phyloP scores from a whole-genome alignment of 1,284 basidiomycete species.

The Melanopsichium pennsylvanicum region DNA sequence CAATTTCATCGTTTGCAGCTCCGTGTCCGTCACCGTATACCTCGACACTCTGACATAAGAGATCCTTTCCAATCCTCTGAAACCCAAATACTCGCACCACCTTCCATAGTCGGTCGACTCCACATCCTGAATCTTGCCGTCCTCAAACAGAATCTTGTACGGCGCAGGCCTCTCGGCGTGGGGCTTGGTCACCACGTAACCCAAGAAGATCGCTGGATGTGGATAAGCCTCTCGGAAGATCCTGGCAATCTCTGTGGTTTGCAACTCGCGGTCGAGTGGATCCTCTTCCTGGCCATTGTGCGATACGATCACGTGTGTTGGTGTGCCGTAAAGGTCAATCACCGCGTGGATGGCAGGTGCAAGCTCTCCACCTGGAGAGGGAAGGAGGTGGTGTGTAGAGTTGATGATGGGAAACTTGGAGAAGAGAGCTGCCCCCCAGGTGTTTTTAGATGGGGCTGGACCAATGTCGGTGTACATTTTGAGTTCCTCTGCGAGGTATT shows the following conservation, averaged over 20 bases:
- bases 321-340: constrained; percentile 81
- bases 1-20: constrained; percentile 62
- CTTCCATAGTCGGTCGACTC: constrained; percentile 68
- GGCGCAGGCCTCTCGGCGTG: constrained; percentile 78
- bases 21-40: constrained; percentile 62
- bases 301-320: constrained; percentile 81
- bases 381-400: constrained; percentile 86
- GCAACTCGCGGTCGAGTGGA: constrained; percentile 83
- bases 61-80: constrained; percentile 55
- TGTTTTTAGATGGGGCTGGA: constrained; percentile 86
- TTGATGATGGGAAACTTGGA: constrained; percentile 83
- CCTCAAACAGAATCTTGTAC: constrained; percentile 76
- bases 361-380: constrained; percentile 81
- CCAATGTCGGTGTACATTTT: constrained; percentile 79
- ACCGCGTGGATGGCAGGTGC: constrained; percentile 81
- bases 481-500: constrained; percentile 70
- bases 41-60: constrained; percentile 59
- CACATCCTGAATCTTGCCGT: constrained; percentile 62
- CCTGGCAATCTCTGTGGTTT: constrained; percentile 80
- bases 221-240: constrained; percentile 80
- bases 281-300: constrained; percentile 96
- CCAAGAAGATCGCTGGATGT: constrained; percentile 81
- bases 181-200: constrained; percentile 77
- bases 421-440: constrained; percentile 72
- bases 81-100: constrained; percentile 64